Evolutionary conservation across 129 eudicot genomes (phyloP), one percentile per base, ranked within the genome.

Genomic region (Helichrysum umbraculigerum): DNA sequence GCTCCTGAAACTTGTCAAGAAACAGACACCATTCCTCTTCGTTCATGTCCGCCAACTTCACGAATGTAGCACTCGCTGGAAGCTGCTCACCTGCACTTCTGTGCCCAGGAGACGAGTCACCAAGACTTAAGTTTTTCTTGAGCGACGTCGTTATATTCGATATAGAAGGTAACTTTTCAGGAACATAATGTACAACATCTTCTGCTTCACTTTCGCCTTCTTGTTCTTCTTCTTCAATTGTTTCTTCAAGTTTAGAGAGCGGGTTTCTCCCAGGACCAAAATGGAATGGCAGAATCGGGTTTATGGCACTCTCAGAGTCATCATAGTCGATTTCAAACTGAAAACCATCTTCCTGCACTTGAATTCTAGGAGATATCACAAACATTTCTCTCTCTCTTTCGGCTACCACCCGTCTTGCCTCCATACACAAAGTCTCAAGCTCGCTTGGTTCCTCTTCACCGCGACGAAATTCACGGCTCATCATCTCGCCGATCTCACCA

Each of bases 371-470:
- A 42, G 96, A 82, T 2, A 76, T 37, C 5, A 79, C 82, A 54
- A 37, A n/a, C 15, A 25, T 25, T 1, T 73, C 17, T 44, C 17
- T 47, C 64, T 85, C 87, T 76, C 71, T 83, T 65, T 84, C 88
- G 8, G 88, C 75, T n/a, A 89, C 57, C 76, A 87, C 77, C 84
- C 82, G 87, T 58, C 85, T 86, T 44, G 98, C 97, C 62, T 89
- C 98, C 20, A 94, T 84, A 71, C 98, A 94, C 66, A 94, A 68
- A 73, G 83, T 76, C 87, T 94, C 98, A 0, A 94, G 93, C 82
- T 91, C 98, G 22, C 98, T 94, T 3, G 98, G 98, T 51, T 87
- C 97, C 85, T 92, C 98, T 70, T 94, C 99, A 2, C 97, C 97
- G 14, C 96, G 79, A 54, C 90, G 89, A 37, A 88, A 91, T 72